Evolutionary conservation across 805 yeast genomes (phyloP).

Genomic region (Sungouiella thailandica): DNA sequence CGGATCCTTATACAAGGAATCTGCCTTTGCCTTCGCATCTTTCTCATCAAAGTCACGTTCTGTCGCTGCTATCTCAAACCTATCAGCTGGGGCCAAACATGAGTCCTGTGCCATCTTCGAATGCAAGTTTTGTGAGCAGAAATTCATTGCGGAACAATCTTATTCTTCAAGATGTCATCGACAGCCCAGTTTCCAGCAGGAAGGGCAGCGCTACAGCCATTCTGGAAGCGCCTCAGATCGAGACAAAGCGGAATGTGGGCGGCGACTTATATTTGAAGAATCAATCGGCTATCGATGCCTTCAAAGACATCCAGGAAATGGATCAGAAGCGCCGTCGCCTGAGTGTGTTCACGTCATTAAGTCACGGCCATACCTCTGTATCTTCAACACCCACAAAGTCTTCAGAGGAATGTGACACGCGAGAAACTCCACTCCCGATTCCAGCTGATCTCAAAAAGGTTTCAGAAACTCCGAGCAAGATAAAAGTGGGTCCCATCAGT

Average conservation of each 20-base stretch:
- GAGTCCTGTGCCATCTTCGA: background rate
- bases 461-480: constrained; percentile 8
- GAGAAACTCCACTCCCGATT: background rate
- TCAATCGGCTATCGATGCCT: constrained; percentile 38
- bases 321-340: constrained; percentile 36
- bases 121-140: background rate
- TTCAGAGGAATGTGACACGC: background rate
- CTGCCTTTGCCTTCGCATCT: constrained; percentile 18
- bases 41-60: constrained; percentile 7
- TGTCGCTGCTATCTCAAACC: background rate
- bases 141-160: background rate
- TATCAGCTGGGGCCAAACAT: background rate
- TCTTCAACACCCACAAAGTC: background rate
- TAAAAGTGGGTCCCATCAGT: constrained; percentile 34
- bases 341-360: constrained; percentile 2
- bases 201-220: constrained; percentile 17
- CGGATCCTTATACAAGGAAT: constrained; percentile 1
- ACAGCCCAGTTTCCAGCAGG: constrained; percentile 17
- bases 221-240: constrained; percentile 39
- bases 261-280: constrained; percentile 40
- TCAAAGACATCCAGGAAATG: constrained; percentile 37
- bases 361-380: background rate
- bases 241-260: constrained; percentile 41
- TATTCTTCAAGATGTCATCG: constrained; percentile 30
- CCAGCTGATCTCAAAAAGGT: too few relatives aligned